Conservation (phyloP, 345 rosid genomes). For the Euphorbia lathyris region DNA sequence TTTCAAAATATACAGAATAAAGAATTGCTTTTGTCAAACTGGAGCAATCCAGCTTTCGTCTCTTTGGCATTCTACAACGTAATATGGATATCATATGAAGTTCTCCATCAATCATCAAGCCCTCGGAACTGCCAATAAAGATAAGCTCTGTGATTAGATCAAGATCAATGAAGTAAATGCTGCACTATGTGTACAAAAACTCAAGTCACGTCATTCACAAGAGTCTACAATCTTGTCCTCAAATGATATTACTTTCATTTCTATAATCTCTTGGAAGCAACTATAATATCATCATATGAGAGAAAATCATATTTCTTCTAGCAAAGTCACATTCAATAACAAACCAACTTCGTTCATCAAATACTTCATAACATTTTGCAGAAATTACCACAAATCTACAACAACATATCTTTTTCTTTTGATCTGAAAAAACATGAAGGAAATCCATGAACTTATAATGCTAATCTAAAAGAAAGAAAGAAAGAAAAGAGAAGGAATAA, state of each 20-base stretch:
- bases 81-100: neutral
- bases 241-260: neutral
- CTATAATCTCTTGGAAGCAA: neutral
- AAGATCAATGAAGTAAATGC: neutral
- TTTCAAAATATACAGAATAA: neutral
- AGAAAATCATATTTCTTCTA: neutral
- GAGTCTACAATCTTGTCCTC: neutral
- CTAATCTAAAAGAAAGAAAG: neutral
- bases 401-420: neutral
- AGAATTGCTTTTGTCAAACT: neutral
- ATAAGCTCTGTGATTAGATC: neutral
- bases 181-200: neutral
- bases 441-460: no score
- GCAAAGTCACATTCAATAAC: neutral
- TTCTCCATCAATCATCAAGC: constrained; percentile 8
- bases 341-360: neutral
- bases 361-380: neutral
- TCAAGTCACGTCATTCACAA: neutral
- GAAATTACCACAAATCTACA: neutral
- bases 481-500: no score
- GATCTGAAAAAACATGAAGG: neutral
- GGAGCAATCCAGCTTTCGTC: neutral
- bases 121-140: constrained; percentile 26
- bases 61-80: neutral
- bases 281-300: neutral